phyloP scores from a whole-genome alignment of 2,329 filamentous ascomycete species.

The Myrmaecium sp. region DNA sequence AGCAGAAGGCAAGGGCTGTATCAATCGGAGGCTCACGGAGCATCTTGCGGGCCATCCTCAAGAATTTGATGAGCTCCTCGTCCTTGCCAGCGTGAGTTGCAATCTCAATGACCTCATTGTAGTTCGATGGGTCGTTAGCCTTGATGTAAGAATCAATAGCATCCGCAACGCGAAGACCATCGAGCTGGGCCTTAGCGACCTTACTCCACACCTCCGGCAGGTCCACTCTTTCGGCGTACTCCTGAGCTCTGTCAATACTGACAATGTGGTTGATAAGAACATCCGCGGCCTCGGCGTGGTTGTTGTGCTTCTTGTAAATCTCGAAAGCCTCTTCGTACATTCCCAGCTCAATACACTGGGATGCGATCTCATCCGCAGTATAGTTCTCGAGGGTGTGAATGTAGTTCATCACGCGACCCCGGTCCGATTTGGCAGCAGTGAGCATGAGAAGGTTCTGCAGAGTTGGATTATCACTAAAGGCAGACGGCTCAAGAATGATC shows the following conservation, averaged over 20 bases:
- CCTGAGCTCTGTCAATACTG: conserved; percentile 91
- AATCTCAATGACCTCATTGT: conserved; percentile 88
- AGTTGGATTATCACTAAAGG: conserved; percentile 93
- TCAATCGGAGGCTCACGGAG: conserved; percentile 86
- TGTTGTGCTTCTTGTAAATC: conserved; percentile 94
- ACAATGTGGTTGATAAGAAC: conserved; percentile 94
- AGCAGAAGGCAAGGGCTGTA: conserved; percentile 85
- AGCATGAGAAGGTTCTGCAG: conserved; percentile 93
- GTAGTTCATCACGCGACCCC: conserved; percentile 87
- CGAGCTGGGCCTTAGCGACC: conserved; percentile 93
- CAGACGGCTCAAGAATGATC: conserved; percentile 98
- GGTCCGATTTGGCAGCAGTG: conserved; percentile 92
- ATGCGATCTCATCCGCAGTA: conserved; percentile 80
- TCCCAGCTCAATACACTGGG: conserved; percentile 85
- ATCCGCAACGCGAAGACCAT: conserved; percentile 83
- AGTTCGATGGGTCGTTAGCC: conserved; percentile 82
- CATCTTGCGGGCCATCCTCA: conserved; percentile 95
- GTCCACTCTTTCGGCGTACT: conserved; percentile 89
- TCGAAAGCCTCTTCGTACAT: conserved; percentile 95
- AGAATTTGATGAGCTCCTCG: conserved; percentile 88
- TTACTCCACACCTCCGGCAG: conserved; percentile 94
- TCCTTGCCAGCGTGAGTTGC: conserved; percentile 93
- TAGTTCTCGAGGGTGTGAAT: conserved; percentile 83
- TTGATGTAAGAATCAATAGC: conserved; percentile 96
- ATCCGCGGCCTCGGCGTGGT: conserved; percentile 71